phyloP scores from a whole-genome alignment of 768 basidiomycete species.

The Boletales sp. region DNA sequence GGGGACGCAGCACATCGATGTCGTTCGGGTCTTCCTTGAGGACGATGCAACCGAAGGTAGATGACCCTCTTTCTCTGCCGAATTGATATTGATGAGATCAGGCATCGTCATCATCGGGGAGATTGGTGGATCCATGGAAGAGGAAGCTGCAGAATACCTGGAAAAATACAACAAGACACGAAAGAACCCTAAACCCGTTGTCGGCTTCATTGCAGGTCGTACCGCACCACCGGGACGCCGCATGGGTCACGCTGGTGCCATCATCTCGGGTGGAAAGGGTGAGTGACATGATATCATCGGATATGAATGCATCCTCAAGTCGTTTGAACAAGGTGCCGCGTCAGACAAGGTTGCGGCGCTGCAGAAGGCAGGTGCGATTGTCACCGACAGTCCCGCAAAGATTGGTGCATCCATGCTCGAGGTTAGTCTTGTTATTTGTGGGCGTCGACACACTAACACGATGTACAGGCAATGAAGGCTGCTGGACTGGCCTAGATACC shows the following conservation, averaged over 20 bases:
- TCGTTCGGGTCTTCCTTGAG: slow-evolving; percentile 92
- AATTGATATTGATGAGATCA: slow-evolving; percentile 26
- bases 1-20: slow-evolving; percentile 93
- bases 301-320: neutral
- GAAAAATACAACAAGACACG: slow-evolving; percentile 90
- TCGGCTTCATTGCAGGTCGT: slow-evolving; percentile 96
- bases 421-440: slow-evolving; percentile 41
- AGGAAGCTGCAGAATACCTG: slow-evolving; percentile 96
- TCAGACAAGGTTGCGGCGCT: slow-evolving; percentile 91
- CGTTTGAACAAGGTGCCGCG: slow-evolving; percentile 63
- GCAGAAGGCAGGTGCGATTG: slow-evolving; percentile 87
- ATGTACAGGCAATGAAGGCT: slow-evolving; percentile 67
- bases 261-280: slow-evolving; percentile 98
- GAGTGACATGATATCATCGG: slow-evolving; percentile 8
- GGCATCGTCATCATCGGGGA: slow-evolving; percentile 98
- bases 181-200: slow-evolving; percentile 86
- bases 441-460: slow-evolving; percentile 3
- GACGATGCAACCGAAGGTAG: slow-evolving; percentile 90
- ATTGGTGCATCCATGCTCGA: slow-evolving; percentile 89
- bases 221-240: slow-evolving; percentile 97
- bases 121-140: slow-evolving; percentile 99
- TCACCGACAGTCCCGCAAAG: slow-evolving; percentile 93
- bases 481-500: slow-evolving; percentile 60
- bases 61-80: neutral
- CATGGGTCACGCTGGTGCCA: slow-evolving; percentile 98